Percentiles rank a stretch among this genome's conserved stretches.
Conservation (phyloP, 2,329 filamentous ascomycete genomes). For the Daldinia eschscholtzii region DNA sequence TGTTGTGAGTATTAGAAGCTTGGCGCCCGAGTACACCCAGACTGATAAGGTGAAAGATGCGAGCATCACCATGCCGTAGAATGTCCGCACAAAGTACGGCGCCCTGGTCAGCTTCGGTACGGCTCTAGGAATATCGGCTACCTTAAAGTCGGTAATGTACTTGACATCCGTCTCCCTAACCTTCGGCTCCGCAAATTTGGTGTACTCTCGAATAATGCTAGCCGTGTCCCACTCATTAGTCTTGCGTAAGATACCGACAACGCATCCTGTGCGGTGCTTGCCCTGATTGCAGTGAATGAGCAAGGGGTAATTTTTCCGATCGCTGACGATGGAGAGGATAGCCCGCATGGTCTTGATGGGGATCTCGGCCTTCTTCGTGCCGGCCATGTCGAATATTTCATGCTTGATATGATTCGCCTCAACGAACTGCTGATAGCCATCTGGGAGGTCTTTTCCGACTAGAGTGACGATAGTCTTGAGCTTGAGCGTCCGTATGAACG, state of each 20-base stretch:
- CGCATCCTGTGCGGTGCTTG: conserved; percentile 91
- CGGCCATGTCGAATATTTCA: conserved; percentile 80
- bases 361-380: conserved; percentile 87
- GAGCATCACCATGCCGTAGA: conserved; percentile 39
- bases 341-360: conserved; percentile 74
- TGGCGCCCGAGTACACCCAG: conserved; percentile 36
- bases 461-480: conserved; percentile 84
- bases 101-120: not conserved
- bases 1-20: conserved; percentile 27
- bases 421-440: conserved; percentile 72
- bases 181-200: conserved; percentile 72
- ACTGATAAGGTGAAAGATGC: conserved; percentile 36
- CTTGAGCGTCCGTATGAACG: conserved; percentile 74
- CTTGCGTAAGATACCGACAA: conserved; percentile 84
- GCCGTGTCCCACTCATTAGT: conserved; percentile 74
- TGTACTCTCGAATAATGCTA: conserved; percentile 79
- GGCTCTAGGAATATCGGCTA: conserved; percentile 51
- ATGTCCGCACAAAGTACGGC: conserved; percentile 24
- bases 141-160: conserved; percentile 67
- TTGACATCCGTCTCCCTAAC: conserved; percentile 70
- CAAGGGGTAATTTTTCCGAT: conserved; percentile 81
- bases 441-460: conserved; percentile 71
- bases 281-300: conserved; percentile 95
- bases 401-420: conserved; percentile 76
- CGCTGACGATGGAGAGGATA: conserved; percentile 78